Evolutionary conservation across 345 rosid species (phyloP).

Genomic region (Heritiera littoralis): DNA sequence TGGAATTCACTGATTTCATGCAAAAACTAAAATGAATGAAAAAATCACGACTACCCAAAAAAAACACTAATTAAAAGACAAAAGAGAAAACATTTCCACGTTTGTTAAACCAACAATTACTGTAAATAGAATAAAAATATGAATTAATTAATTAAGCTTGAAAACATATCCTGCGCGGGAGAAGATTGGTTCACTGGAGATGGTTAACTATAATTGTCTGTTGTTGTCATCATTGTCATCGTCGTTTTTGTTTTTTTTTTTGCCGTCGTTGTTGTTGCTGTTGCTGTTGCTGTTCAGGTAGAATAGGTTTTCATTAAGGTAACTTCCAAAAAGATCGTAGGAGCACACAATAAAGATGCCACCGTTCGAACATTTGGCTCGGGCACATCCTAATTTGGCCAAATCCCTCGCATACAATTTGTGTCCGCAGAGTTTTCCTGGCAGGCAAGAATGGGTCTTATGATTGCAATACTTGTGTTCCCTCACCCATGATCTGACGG

Average conservation of each 20-base stretch:
- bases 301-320: conserved; percentile 27
- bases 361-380: conserved; percentile 17
- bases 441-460: conserved; percentile 33
- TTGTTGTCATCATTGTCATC: neutral
- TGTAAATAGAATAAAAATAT: neutral
- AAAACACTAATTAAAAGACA: neutral
- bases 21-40: neutral
- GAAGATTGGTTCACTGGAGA: neutral
- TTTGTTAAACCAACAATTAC: neutral
- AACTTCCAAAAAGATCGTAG: conserved; percentile 43
- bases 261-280: too few relatives aligned
- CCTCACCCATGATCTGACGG: conserved; percentile 44
- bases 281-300: neutral
- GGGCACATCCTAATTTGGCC: conserved; percentile 40
- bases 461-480: conserved; percentile 36
- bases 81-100: neutral
- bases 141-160: neutral
- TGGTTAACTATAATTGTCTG: neutral
- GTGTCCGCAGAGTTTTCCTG: conserved; percentile 50
- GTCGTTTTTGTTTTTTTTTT: too few relatives aligned
- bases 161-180: neutral
- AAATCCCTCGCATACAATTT: conserved; percentile 53
- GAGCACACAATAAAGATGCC: conserved; percentile 26
- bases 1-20: neutral
- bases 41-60: neutral